A percentile compares a stretch with the other conserved stretches of the same genome.
Evolutionary conservation across 768 basidiomycete genomes (phyloP).

Genomic region (Xerocomellus dryophilus): DNA sequence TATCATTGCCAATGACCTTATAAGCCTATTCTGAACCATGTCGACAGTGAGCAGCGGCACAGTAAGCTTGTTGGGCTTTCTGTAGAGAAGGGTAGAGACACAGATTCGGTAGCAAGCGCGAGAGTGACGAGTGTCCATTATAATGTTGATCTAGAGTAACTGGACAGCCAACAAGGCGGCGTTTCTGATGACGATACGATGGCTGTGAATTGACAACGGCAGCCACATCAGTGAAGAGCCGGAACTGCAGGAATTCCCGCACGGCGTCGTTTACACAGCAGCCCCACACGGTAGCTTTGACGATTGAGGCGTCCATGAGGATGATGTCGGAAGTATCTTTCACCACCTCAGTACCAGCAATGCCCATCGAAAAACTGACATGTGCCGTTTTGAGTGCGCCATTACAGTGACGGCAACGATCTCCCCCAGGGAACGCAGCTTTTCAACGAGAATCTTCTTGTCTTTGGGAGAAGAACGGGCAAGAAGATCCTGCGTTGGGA

Average conservation of each 20-base stretch:
- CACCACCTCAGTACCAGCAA: conserved; percentile 93
- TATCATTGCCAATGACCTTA: no score
- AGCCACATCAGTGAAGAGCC: no score
- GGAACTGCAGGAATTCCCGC: conserved; percentile 96
- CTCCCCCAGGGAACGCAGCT: conserved; percentile 81
- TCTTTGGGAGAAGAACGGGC: conserved; percentile 97
- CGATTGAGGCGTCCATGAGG: conserved; percentile 93
- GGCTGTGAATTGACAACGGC: no score
- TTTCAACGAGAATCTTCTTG: conserved; percentile 90
- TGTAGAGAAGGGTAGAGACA: no score
- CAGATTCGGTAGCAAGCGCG: no score
- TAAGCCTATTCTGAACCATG: no score
- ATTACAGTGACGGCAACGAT: conserved; percentile 93
- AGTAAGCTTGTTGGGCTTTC: no score
- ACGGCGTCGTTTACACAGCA: conserved; percentile 98
- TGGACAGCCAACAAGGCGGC: no score
- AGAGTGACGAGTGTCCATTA: no score
- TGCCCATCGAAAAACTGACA: conserved; percentile 98
- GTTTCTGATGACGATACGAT: no score
- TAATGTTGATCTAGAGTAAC: no score
- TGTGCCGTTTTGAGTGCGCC: conserved; percentile 92
- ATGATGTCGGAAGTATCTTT: conserved; percentile 99
- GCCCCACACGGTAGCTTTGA: conserved; percentile 98
- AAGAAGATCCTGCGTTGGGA: conserved; percentile 93
- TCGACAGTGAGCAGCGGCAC: no score